Evolutionary conservation across 2,329 filamentous ascomycete genomes (phyloP), one percentile per base, ranked within the genome.

Genomic region (Aureobasidium sp.): DNA sequence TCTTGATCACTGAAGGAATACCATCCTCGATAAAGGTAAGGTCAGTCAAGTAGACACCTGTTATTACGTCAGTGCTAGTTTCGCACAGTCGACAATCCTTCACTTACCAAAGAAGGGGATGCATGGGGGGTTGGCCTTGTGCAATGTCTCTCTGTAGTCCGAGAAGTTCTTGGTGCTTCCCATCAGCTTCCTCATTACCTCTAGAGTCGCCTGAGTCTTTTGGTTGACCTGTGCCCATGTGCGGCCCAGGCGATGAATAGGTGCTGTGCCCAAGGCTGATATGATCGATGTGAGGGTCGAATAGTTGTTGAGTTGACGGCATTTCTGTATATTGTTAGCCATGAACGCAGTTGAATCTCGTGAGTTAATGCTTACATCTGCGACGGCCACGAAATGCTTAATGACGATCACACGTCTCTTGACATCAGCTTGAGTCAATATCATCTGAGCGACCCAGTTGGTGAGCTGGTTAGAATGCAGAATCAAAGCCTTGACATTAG

Each of bases 401-500:
- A 99, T 97, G 48, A 99, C 94, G 37, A 96, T 89, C 29, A 97
- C 93, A 68, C 94, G 86, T 75, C 96, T 95, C 80, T 94, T 96
- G 65, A 97, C 90, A 73, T 99, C 94, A 69, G 87, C 84, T 75
- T 99, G 94, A 0, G 89, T 92, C 65, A 99, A 77, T 68, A 99
- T 97, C 94, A 99, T 97, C 75, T 97, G 93, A 34, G 94, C 94
- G 56, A 97, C 94, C 94, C 94, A 99, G 73, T 97, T 99, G 6
- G 94, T 99, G 80, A 99, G 87, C 75, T 97, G 93, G 71, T 99
- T 99, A 0, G 94, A 97, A 76, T 99, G 94, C 58, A 97, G 80
- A 76, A 99, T 99, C 65, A 99, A 82, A 11, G 91, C 90, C 77
- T 97, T 97, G 68, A 99, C 91, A 69, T 99, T 97, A 0, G 91